phyloP scores from a whole-genome alignment of 1,284 basidiomycete species.

The Quambalaria eucalypti region DNA sequence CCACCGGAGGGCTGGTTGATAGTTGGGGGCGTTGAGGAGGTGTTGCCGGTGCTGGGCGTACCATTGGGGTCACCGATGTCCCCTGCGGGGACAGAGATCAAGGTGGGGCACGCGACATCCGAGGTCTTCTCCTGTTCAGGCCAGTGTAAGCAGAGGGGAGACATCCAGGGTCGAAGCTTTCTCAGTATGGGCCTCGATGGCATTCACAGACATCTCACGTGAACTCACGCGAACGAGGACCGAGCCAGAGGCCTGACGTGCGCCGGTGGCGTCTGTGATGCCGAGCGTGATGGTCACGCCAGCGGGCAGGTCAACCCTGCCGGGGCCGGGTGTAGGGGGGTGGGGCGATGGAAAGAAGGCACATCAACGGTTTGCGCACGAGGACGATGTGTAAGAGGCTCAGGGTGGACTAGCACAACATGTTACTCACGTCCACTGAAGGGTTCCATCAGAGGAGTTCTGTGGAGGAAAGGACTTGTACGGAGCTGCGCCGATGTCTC shows the following conservation, averaged over 20 bases:
- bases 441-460: not conserved
- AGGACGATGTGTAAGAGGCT: not conserved
- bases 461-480: not conserved
- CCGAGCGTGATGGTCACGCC: not conserved
- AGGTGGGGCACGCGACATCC: too few species aligned
- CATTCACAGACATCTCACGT: too few species aligned
- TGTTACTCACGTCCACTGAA: not conserved
- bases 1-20: not conserved
- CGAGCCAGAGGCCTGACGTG: not conserved
- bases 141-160: too few species aligned
- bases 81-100: too few species aligned
- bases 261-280: not conserved
- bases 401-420: not conserved
- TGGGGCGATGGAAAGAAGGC: not conserved
- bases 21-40: not conserved
- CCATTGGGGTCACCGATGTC: too few species aligned
- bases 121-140: too few species aligned
- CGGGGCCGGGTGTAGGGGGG: too few species aligned
- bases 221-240: not conserved
- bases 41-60: too few species aligned
- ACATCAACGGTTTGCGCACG: not conserved
- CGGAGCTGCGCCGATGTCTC: not conserved
- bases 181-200: not conserved
- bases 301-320: not conserved
- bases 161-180: too few species aligned